A percentile compares a stretch with the other conserved stretches of the same genome.
These are phyloP conservation scores for Metschnikowia borealis DNA, from an alignment of 805 yeast genomes.

Conservation along the genomic window DNA sequence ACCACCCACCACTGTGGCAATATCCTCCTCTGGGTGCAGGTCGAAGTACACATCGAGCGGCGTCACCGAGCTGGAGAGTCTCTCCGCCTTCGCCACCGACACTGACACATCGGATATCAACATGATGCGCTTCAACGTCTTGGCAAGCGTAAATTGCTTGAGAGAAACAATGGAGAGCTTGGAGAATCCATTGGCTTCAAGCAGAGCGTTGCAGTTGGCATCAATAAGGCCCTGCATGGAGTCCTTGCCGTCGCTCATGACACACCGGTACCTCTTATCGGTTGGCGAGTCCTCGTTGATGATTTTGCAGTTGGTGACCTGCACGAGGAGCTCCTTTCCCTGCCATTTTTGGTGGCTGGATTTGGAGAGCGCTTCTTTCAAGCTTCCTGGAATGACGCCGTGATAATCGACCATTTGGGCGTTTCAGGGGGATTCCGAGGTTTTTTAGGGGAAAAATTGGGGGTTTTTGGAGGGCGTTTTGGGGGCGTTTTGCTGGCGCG, in stretches of 20 bases:
- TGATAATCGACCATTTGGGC: slow-evolving; percentile 15
- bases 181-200: slow-evolving; percentile 40
- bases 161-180: slow-evolving; percentile 42
- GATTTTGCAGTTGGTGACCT: slow-evolving; percentile 33
- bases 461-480: neutral
- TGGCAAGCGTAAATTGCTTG: slow-evolving; percentile 41
- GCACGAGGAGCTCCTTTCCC: slow-evolving; percentile 31
- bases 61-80: slow-evolving; percentile 33
- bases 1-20: slow-evolving; percentile 19
- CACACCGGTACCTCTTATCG: slow-evolving; percentile 30
- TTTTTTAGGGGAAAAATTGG: too few species aligned
- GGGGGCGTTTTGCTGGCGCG: neutral
- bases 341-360: slow-evolving; percentile 19
- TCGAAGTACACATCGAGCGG: slow-evolving; percentile 55
- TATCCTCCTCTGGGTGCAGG: slow-evolving; percentile 55
- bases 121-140: slow-evolving; percentile 46
- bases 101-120: slow-evolving; percentile 46
- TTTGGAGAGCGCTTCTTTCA: slow-evolving; percentile 23
- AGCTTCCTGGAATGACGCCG: slow-evolving; percentile 24
- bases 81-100: slow-evolving; percentile 33
- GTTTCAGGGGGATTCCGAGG: too few species aligned
- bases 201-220: slow-evolving; percentile 41
- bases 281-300: slow-evolving; percentile 21
- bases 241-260: slow-evolving; percentile 38
- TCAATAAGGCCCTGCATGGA: slow-evolving; percentile 36